phyloP scores from a whole-genome alignment of 164 flowering plant genomes.

The Magnolia officinalis region DNA sequence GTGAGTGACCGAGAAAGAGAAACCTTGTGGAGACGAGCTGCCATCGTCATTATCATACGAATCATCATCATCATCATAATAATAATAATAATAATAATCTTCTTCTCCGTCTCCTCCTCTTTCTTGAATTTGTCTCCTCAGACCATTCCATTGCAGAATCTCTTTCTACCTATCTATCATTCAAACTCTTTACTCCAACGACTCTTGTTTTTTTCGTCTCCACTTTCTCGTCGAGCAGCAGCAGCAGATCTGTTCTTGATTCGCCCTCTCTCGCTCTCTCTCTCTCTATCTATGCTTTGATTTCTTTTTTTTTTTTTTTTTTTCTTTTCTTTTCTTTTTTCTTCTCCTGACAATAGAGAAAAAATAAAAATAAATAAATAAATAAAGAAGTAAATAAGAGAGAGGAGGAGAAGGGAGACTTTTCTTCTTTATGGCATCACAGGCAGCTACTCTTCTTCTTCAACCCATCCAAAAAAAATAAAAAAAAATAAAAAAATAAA shows the following conservation, averaged over 20 bases:
- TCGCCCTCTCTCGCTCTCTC: no score
- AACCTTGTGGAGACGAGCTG: background rate
- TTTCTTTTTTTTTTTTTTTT: background rate
- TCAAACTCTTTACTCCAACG: background rate
- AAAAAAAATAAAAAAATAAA: background rate
- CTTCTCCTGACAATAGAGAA: background rate
- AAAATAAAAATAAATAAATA: background rate
- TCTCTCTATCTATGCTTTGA: no score
- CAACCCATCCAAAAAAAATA: no score
- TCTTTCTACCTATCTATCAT: background rate
- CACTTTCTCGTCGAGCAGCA: background rate
- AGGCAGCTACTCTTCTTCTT: conserved; percentile 2
- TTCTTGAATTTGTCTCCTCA: background rate
- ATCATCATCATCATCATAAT: background rate
- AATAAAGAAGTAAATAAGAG: no score
- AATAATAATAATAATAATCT: background rate
- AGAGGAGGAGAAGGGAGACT: background rate
- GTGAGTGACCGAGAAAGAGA: background rate
- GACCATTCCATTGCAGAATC: background rate
- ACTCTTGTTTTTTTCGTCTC: background rate
- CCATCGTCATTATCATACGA: background rate
- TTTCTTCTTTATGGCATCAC: background rate
- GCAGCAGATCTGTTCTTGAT: background rate
- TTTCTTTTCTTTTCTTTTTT: background rate
- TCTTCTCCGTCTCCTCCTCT: background rate